Evolutionary conservation across 805 yeast species (phyloP).

Genomic region (Cephaloascus albidus): DNA sequence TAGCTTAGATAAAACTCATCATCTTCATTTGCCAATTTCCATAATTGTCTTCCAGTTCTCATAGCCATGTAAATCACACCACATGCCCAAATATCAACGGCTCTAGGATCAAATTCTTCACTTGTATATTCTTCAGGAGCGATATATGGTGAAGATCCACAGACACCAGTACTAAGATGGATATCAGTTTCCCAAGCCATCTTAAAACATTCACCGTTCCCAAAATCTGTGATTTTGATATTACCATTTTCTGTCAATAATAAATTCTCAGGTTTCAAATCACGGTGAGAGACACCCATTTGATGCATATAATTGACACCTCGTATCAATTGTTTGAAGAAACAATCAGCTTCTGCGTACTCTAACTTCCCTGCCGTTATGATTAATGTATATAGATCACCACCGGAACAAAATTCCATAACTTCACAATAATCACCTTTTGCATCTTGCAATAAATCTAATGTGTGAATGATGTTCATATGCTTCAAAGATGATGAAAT

Average conservation of each 20-base stretch:
- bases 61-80: constrained; percentile 90
- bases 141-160: constrained; percentile 84
- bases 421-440: constrained; percentile 80
- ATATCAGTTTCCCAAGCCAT: constrained; percentile 78
- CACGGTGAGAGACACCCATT: constrained; percentile 86
- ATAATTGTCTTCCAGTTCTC: constrained; percentile 89
- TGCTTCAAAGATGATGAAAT: constrained; percentile 74
- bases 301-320: constrained; percentile 87
- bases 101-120: constrained; percentile 68
- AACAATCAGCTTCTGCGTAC: constrained; percentile 81
- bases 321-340: constrained; percentile 73
- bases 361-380: constrained; percentile 73
- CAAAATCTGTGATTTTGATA: constrained; percentile 82
- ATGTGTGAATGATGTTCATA: constrained; percentile 65
- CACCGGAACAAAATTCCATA: constrained; percentile 80
- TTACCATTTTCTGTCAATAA: constrained; percentile 64
- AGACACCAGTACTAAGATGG: constrained; percentile 64
- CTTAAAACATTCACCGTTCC: constrained; percentile 73
- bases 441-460: constrained; percentile 72
- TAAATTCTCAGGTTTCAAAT: constrained; percentile 81
- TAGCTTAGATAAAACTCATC: constrained; percentile 79
- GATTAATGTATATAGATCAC: constrained; percentile 68
- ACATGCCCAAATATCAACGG: constrained; percentile 87
- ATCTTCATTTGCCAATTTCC: constrained; percentile 75
- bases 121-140: constrained; percentile 78